Evolutionary conservation across 2,329 filamentous ascomycete genomes (phyloP), one percentile per base, ranked within the genome.

Genomic region (Xylariales sp.): DNA sequence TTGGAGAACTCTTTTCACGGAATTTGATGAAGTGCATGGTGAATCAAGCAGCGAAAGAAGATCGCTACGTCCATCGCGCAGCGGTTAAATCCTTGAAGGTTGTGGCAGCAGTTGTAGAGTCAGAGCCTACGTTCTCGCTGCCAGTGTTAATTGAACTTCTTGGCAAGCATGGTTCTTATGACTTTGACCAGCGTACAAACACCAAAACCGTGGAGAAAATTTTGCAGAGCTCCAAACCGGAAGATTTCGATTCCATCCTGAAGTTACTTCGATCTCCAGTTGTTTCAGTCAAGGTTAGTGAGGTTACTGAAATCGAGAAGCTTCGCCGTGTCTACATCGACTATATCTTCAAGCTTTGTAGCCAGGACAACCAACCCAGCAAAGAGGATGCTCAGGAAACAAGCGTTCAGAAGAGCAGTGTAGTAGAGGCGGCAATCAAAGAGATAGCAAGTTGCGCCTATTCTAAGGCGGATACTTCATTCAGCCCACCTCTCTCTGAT

Each of bases 171-270:
- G 86, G 87, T 2, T 74, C 75, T 2, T 80, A 88, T 48, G 87
- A 85, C 54, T 93, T 97, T 53, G 93, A 97, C 55, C 82, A 86
- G 46, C 72, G 85, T 40, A 95, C 90, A 1, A 93, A 85, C 57
- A 85, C 83, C 2, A 95, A 91, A 62, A 91, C 88, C 0, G 67
- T 95, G 2, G 88, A 94, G 50, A 83, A 76, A 45, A 69, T 93
- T 3, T 62, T 94, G 5, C 71, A 79, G 37, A 72, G 74, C 29
- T 74, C 78, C 7, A 74, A 76, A 17, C 62, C 69, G 4, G 59
- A 73, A 15, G 76, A 82, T 23, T 68, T 81, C 16, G 69, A 76
- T 40, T 58, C 61, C 13, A 60, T 74, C n/a, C 58, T 81, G 24
- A 60, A 66, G 19, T 58, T 72, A 19, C 59, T 80, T 23, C 60